phyloP scores from a whole-genome alignment of 257 asterid species.

The Gentiana straminea region DNA sequence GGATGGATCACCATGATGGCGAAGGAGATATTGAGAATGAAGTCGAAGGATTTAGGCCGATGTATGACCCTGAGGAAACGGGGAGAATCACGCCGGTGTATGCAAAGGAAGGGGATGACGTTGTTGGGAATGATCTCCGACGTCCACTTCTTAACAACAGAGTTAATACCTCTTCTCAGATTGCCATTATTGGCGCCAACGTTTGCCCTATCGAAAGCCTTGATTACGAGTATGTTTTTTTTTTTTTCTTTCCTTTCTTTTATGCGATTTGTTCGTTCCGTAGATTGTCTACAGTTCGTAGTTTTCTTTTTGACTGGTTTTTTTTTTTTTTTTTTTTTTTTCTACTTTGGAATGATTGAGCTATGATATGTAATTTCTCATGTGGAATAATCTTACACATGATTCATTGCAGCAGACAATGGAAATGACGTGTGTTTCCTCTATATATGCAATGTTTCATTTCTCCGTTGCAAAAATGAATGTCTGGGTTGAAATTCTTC shows the following conservation, averaged over 20 bases:
- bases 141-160: constrained; percentile 62
- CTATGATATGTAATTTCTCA: too few species aligned
- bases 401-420: too few species aligned
- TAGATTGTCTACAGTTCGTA: too few species aligned
- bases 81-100: not conserved
- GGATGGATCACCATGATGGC: constrained; percentile 13
- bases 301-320: too few species aligned
- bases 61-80: not conserved
- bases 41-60: too few species aligned
- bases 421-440: too few species aligned
- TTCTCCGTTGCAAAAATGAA: too few species aligned
- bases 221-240: constrained; percentile 63
- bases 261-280: not conserved
- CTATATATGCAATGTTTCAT: too few species aligned
- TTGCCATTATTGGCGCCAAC: constrained; percentile 69
- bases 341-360: too few species aligned
- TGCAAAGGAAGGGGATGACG: constrained; percentile 12
- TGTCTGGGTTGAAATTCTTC: too few species aligned
- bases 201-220: constrained; percentile 76
- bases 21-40: constrained; percentile 46
- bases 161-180: constrained; percentile 73
- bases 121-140: constrained; percentile 9
- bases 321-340: too few species aligned
- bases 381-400: too few species aligned
- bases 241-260: not conserved